phyloP scores from a whole-genome alignment of 192 early-diverging fungal species.

The Obelidium mucronatum region DNA sequence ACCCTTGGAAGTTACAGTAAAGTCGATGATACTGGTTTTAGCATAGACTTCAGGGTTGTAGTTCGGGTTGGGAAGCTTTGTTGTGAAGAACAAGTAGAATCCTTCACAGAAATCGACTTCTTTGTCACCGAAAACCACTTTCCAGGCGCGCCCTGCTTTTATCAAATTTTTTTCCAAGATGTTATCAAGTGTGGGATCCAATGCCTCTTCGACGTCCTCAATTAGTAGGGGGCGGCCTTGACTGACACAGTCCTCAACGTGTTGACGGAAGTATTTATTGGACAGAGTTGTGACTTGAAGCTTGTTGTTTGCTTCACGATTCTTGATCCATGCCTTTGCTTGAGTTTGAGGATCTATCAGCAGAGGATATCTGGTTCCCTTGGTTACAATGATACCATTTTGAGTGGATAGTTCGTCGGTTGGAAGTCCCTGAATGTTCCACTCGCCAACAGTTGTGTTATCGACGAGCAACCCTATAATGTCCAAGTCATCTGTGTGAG shows the following conservation, averaged over 20 bases:
- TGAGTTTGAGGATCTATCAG: constrained; percentile 72
- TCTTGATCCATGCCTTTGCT: constrained; percentile 72
- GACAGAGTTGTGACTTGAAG: constrained; percentile 60
- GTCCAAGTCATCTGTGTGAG: constrained; percentile 67
- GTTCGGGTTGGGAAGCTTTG: constrained; percentile 70
- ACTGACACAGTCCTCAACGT: constrained; percentile 66
- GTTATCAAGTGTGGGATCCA: constrained; percentile 72
- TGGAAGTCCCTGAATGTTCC: constrained; percentile 73
- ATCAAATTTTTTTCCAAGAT: constrained; percentile 71
- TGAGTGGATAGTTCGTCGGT: constrained; percentile 71
- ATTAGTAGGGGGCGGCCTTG: constrained; percentile 67
- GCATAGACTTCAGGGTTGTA: constrained; percentile 74
- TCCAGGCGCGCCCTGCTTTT: constrained; percentile 63
- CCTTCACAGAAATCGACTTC: constrained; percentile 67
- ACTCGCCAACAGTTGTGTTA: constrained; percentile 67
- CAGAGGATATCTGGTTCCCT: constrained; percentile 66
- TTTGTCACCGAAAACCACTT: constrained; percentile 71
- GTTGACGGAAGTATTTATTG: constrained; percentile 70
- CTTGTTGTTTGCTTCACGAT: constrained; percentile 69
- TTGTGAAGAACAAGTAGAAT: constrained; percentile 69
- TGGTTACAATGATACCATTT: constrained; percentile 70
- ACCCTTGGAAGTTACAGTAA: constrained; percentile 69
- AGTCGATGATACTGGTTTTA: constrained; percentile 70
- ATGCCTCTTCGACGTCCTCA: constrained; percentile 70
- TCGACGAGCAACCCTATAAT: constrained; percentile 68